A percentile compares a stretch with the other conserved stretches of the same genome.
Conservation (phyloP, 306 rosid genomes). For the Corylus heterophylla region DNA sequence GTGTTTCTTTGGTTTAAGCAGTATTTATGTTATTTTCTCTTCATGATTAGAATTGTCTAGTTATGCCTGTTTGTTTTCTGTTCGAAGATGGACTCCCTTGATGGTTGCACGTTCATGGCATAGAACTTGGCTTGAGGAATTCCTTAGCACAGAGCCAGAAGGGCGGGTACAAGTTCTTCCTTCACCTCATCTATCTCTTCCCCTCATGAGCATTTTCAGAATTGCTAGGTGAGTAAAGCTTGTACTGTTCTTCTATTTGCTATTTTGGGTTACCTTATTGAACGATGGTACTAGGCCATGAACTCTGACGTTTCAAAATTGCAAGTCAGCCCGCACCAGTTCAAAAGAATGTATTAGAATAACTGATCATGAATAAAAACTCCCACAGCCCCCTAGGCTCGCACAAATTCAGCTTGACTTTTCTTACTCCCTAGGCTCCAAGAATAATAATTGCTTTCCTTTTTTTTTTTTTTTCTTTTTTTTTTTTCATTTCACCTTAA, state of each 20-base stretch:
- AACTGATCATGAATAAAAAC: not conserved
- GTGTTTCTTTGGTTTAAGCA: slow-evolving; percentile 5
- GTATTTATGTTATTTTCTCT: slow-evolving; percentile 2
- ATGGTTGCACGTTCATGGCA: slow-evolving; percentile 94
- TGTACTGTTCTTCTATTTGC: not conserved
- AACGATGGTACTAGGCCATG: slow-evolving; percentile 2
- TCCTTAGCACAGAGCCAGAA: slow-evolving; percentile 56
- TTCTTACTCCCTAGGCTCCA: not conserved
- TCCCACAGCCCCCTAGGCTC: not conserved
- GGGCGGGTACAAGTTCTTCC: slow-evolving; percentile 52
- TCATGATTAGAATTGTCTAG: slow-evolving; percentile 15
- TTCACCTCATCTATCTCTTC: slow-evolving; percentile 79
- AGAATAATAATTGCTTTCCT: not conserved
- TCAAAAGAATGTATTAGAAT: slow-evolving; percentile 4
- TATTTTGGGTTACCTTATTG: not conserved
- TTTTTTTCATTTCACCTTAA: not conserved
- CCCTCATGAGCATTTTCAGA: slow-evolving; percentile 85
- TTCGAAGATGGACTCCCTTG: slow-evolving; percentile 83
- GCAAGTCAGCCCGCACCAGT: slow-evolving; percentile 1
- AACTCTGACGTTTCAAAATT: not conserved
- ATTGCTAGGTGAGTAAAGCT: slow-evolving; percentile 70
- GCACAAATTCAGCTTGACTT: not conserved
- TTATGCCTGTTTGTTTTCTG: slow-evolving; percentile 28
- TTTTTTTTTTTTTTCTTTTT: not conserved
- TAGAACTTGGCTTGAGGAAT: slow-evolving; percentile 77